Evolutionary conservation across 352 stramenopile genomes (phyloP).

Genomic region (Phytophthora pini): DNA sequence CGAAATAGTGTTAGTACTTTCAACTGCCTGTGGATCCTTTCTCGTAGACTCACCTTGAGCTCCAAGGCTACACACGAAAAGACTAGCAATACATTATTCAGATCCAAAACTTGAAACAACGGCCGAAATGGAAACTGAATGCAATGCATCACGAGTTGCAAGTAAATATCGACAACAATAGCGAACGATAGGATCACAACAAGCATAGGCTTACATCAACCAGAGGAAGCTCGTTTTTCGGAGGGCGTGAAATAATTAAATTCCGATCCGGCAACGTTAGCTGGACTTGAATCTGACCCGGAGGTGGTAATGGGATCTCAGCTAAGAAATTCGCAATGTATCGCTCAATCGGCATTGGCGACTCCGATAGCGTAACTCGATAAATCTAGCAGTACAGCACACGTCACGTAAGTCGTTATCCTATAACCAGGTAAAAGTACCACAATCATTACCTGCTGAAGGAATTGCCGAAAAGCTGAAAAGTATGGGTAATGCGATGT

Average conservation of each 20-base stretch:
- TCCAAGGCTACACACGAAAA: slow-evolving; percentile 92
- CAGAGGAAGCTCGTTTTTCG: slow-evolving; percentile 92
- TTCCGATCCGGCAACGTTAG: slow-evolving; percentile 89
- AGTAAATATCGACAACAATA: neutral
- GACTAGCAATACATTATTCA: slow-evolving; percentile 92
- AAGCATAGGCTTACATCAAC: slow-evolving; percentile 68
- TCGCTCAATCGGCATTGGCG: slow-evolving; percentile 95
- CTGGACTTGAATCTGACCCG: slow-evolving; percentile 91
- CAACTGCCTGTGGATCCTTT: too few species aligned
- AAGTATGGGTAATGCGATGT: slow-evolving; percentile 97
- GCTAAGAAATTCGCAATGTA: slow-evolving; percentile 98
- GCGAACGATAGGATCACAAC: neutral
- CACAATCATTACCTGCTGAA: slow-evolving; percentile 87
- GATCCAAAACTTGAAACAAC: slow-evolving; percentile 92
- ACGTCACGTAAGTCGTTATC: neutral
- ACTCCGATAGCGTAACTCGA: slow-evolving; percentile 79
- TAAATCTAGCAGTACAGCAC: slow-evolving; percentile 60
- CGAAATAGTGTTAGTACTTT: neutral
- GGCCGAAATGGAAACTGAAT: slow-evolving; percentile 92
- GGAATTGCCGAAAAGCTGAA: slow-evolving; percentile 93
- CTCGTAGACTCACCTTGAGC: slow-evolving; percentile 63
- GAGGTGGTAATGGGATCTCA: slow-evolving; percentile 96
- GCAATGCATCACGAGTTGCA: neutral
- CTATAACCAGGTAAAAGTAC: neutral
- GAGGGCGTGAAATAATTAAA: slow-evolving; percentile 86